Evolutionary conservation across 768 basidiomycete species (phyloP).

Genomic region (Myochromella boudieri): DNA sequence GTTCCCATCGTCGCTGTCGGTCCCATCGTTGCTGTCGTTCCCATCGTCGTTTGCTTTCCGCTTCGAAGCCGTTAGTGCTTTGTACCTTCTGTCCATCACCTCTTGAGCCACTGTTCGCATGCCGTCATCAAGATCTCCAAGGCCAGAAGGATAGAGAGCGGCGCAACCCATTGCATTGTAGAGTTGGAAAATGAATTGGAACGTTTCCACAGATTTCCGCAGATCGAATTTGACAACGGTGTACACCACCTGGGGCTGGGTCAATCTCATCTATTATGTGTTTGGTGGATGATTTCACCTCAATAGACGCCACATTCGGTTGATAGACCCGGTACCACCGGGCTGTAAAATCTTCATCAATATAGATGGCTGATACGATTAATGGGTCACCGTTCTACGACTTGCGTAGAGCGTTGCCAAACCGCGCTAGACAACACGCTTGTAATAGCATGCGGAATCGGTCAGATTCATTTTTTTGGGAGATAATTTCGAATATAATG

Average conservation of each 20-base stretch:
- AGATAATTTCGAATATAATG: neutral
- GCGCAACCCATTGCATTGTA: neutral
- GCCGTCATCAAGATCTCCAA: neutral
- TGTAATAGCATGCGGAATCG: neutral
- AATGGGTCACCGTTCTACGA: neutral
- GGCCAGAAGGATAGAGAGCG: neutral
- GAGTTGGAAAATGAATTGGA: neutral
- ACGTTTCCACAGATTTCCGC: neutral
- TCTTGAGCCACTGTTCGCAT: neutral
- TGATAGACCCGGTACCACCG: neutral
- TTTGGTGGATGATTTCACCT: neutral
- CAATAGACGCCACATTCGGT: neutral
- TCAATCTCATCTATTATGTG: neutral
- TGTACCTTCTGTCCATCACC: neutral
- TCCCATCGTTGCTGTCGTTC: too few species aligned
- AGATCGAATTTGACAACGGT: neutral
- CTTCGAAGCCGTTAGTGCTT: too few species aligned
- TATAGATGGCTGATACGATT: neutral
- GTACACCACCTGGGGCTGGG: neutral
- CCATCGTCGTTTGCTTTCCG: too few species aligned
- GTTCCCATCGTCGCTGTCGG: too few species aligned
- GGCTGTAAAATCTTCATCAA: neutral
- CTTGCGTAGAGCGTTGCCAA: neutral
- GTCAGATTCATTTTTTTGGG: neutral
- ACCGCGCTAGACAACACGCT: neutral